Conservation (phyloP, 2,329 filamentous ascomycete species). For the Aspergillus fumigatus region DNA sequence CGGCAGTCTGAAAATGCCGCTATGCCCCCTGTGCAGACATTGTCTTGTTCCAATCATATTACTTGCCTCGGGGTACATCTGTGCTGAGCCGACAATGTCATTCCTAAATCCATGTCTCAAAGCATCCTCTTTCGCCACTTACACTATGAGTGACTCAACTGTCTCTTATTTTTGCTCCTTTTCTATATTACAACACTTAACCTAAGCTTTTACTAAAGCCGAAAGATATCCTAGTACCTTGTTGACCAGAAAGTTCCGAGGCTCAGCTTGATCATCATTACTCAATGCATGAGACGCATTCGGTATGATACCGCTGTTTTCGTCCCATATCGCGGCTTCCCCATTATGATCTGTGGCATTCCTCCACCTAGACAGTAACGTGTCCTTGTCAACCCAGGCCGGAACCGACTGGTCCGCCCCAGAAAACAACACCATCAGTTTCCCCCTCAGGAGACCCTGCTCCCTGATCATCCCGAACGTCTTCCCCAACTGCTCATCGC, state of each 20-base stretch:
- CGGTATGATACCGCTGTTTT: conserved; percentile 45
- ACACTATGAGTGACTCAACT: background rate
- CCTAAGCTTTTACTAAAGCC: background rate
- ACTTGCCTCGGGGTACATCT: too few species aligned
- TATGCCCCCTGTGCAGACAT: background rate
- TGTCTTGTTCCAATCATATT: background rate
- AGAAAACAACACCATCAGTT: conserved; percentile 44
- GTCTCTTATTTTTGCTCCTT: too few species aligned
- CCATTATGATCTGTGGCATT: conserved; percentile 32
- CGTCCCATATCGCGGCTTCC: conserved; percentile 43
- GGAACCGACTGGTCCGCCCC: conserved; percentile 46
- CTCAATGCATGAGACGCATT: conserved; percentile 34
- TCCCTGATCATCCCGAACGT: conserved; percentile 58
- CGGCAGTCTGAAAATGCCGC: background rate
- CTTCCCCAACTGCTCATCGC: conserved; percentile 49
- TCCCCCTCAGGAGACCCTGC: conserved; percentile 35
- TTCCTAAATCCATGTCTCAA: too few species aligned
- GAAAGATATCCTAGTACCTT: conserved; percentile 26
- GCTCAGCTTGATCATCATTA: conserved; percentile 31
- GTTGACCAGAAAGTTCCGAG: conserved; percentile 21
- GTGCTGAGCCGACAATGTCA: too few species aligned
- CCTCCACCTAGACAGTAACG: conserved; percentile 40
- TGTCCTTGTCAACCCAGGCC: conserved; percentile 44
- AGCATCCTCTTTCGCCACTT: too few species aligned
- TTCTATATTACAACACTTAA: too few species aligned